These are phyloP conservation scores for Primulina eburnea DNA, from an alignment of 257 asterid species.

Conservation along the genomic window DNA sequence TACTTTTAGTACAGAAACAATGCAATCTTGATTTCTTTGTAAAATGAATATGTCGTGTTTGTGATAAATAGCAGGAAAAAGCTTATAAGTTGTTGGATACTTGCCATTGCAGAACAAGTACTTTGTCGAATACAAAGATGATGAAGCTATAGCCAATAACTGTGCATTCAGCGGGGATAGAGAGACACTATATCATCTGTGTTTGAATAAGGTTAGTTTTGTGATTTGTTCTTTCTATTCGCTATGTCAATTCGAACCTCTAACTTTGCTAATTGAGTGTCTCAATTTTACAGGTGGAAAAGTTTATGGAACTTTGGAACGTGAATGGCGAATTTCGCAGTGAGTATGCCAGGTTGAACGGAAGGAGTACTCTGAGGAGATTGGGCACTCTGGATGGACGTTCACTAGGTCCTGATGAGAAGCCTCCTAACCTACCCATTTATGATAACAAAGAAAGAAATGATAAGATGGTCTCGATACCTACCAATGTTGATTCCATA, in stretches of 20 bases:
- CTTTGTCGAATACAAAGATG: slow-evolving; percentile 63
- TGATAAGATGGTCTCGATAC: slow-evolving; percentile 30
- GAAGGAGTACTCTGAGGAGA: slow-evolving; percentile 68
- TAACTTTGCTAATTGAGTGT: slow-evolving; percentile 4
- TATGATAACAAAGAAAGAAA: slow-evolving; percentile 38
- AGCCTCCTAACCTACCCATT: slow-evolving; percentile 56
- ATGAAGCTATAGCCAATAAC: slow-evolving; percentile 49
- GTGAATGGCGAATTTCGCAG: slow-evolving; percentile 56
- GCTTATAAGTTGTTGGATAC: slow-evolving; percentile 18
- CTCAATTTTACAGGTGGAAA: slow-evolving; percentile 50
- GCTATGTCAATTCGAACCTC: slow-evolving; percentile 6
- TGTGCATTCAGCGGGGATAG: slow-evolving; percentile 55
- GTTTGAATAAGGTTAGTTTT: slow-evolving; percentile 56
- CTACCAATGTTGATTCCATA: slow-evolving; percentile 29
- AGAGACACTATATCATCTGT: slow-evolving; percentile 55
- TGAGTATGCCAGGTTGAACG: slow-evolving; percentile 61
- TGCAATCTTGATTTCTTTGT: background rate
- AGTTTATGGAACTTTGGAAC: slow-evolving; percentile 73
- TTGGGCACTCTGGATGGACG: slow-evolving; percentile 90
- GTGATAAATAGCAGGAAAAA: too few species aligned
- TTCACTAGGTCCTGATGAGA: slow-evolving; percentile 79
- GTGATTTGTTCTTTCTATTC: slow-evolving; percentile 1
- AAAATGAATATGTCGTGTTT: background rate
- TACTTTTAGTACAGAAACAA: background rate
- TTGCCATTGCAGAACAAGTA: slow-evolving; percentile 59